phyloP scores from a whole-genome alignment of 108 stramenopile genomes.

The Chaetoceros tenuissimus region DNA sequence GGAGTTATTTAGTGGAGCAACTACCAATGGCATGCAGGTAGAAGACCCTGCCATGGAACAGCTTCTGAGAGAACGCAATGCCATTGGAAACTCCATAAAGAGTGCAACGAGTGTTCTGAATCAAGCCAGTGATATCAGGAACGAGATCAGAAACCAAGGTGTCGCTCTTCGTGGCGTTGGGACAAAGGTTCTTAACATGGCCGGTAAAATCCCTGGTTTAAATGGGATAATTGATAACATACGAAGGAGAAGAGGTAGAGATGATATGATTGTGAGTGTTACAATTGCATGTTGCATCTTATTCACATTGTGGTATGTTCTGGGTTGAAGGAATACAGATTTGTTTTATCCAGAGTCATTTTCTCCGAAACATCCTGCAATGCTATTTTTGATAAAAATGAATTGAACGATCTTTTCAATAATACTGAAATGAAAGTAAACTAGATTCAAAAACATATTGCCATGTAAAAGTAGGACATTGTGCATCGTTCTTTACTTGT shows the following conservation, averaged over 20 bases:
- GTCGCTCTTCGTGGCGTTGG: constrained; percentile 42
- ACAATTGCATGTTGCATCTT: constrained; percentile 80
- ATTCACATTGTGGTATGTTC: constrained; percentile 83
- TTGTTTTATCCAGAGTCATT: too few relatives aligned
- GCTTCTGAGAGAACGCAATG: constrained; percentile 68
- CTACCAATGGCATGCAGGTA: not conserved
- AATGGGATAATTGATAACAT: constrained; percentile 72
- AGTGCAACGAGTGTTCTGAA: constrained; percentile 48
- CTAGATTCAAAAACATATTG: too few relatives aligned
- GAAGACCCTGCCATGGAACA: constrained; percentile 62
- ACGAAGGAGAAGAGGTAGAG: constrained; percentile 53
- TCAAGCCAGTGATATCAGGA: constrained; percentile 59
- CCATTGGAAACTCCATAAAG: constrained; percentile 65
- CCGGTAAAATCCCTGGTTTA: constrained; percentile 69
- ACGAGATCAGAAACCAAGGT: constrained; percentile 59
- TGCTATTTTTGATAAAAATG: too few relatives aligned
- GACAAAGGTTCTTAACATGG: constrained; percentile 46
- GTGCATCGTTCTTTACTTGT: too few relatives aligned
- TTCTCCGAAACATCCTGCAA: too few relatives aligned
- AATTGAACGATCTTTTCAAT: too few relatives aligned
- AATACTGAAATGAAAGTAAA: too few relatives aligned
- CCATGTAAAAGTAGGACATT: too few relatives aligned
- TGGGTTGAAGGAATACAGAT: constrained; percentile 46
- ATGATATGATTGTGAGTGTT: constrained; percentile 76
- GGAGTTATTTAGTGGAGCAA: constrained; percentile 59